Evolutionary conservation across 176 grass and related monocot genomes (phyloP).

Genomic region (Raddia distichophylla): DNA sequence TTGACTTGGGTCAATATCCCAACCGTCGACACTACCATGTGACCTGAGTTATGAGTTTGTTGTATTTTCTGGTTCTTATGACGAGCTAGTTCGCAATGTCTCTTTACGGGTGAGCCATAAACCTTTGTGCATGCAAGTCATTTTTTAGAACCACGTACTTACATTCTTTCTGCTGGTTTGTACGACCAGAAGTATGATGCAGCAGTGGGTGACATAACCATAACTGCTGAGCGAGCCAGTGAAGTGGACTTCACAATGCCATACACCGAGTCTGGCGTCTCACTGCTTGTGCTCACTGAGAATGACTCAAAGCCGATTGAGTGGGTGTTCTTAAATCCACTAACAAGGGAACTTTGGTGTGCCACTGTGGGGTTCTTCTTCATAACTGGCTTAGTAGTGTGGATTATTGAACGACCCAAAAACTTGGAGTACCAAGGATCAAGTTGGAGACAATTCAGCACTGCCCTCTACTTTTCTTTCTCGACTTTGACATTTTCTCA

Average conservation of each 20-base stretch:
- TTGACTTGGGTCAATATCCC: too few species aligned
- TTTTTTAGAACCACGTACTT: neutral
- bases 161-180: neutral
- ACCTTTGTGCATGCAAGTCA: too few species aligned
- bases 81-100: constrained; percentile 54
- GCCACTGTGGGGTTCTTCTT: too few species aligned
- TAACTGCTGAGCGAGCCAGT: constrained; percentile 37
- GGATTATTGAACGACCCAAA: too few species aligned
- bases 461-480: too few species aligned
- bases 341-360: constrained; percentile 36
- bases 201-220: constrained; percentile 63
- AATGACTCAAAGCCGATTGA: constrained; percentile 33
- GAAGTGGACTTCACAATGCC: constrained; percentile 61
- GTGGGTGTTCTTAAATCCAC: constrained; percentile 66
- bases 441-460: too few species aligned
- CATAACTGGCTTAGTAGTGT: too few species aligned
- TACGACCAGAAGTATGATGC: constrained; percentile 22
- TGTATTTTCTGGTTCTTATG: constrained; percentile 29
- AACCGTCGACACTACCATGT: constrained; percentile 44
- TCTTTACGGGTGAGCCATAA: constrained; percentile 46
- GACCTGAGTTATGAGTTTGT: constrained; percentile 3
- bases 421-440: too few species aligned
- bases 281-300: constrained; percentile 49
- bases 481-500: too few species aligned
- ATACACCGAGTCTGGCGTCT: constrained; percentile 54